Conservation (phyloP, 768 basidiomycete species). For the Hydnomerulius pinastri region DNA sequence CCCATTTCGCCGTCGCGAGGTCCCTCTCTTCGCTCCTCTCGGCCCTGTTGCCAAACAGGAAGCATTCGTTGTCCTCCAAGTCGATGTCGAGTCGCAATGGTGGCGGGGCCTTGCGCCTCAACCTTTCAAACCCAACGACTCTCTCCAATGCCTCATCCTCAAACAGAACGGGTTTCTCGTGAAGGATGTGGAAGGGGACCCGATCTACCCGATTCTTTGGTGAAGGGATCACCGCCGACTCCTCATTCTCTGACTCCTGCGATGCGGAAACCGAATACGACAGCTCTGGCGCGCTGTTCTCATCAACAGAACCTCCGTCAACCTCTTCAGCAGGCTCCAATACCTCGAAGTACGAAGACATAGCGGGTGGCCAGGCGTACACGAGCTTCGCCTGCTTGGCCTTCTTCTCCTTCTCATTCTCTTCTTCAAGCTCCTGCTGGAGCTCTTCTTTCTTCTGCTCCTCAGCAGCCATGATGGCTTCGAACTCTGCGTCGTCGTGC, state of each 20-base stretch:
- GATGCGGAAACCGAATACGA: constrained; percentile 17
- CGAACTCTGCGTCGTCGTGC: constrained; percentile 24
- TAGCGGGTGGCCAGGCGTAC: constrained; percentile 26
- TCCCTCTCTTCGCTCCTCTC: background rate
- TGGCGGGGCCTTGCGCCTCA: constrained; percentile 6
- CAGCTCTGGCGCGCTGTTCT: constrained; percentile 5
- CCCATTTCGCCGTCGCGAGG: background rate
- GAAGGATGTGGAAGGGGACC: background rate
- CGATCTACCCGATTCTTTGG: background rate
- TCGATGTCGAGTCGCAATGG: background rate
- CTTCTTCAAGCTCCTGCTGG: background rate
- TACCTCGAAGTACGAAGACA: background rate
- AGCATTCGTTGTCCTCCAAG: background rate
- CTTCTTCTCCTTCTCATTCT: background rate
- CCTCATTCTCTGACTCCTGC: constrained; percentile 2
- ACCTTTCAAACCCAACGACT: constrained; percentile 6
- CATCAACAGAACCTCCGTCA: background rate
- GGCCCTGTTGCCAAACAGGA: background rate
- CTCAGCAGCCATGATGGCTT: background rate
- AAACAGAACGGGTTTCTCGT: background rate
- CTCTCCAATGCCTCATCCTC: constrained; percentile 2
- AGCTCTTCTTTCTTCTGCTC: too few species aligned
- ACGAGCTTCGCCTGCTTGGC: constrained; percentile 6
- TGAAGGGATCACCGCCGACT: constrained; percentile 4
- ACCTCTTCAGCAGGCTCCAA: background rate